phyloP scores from a whole-genome alignment of 2,329 filamentous ascomycete species.

The Microcera coccophila region DNA sequence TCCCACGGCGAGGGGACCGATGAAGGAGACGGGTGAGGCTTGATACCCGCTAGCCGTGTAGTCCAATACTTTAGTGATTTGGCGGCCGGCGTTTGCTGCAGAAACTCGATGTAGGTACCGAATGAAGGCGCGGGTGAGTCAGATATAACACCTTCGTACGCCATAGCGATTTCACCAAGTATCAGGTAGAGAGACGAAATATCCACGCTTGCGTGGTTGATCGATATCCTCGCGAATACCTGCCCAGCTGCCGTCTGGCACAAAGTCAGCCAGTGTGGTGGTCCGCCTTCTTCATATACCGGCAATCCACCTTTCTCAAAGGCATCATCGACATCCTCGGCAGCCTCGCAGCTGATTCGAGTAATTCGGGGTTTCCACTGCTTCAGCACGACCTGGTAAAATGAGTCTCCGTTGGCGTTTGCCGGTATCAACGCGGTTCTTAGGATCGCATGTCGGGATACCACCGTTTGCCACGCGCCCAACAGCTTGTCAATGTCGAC shows the following conservation, averaged over 20 bases:
- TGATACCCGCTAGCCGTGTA: neutral
- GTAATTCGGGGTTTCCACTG: neutral
- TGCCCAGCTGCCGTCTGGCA: neutral
- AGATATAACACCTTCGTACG: slow-evolving; percentile 9
- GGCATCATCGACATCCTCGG: neutral
- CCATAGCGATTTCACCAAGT: slow-evolving; percentile 14
- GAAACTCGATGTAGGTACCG: slow-evolving; percentile 15
- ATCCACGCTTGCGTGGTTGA: slow-evolving; percentile 20
- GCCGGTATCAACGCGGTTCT: slow-evolving; percentile 20
- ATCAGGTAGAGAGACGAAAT: slow-evolving; percentile 19
- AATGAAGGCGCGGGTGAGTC: slow-evolving; percentile 2
- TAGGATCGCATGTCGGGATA: slow-evolving; percentile 19
- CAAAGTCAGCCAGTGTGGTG: slow-evolving; percentile 16
- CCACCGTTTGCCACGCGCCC: slow-evolving; percentile 18
- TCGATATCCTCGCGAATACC: slow-evolving; percentile 12
- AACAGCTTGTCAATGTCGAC: slow-evolving; percentile 9
- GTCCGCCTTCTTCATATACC: neutral
- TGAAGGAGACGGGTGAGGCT: neutral
- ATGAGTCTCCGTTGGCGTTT: slow-evolving; percentile 4
- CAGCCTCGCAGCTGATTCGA: neutral
- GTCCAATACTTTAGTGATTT: slow-evolving; percentile 10
- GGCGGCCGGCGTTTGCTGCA: neutral
- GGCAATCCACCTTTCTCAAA: neutral
- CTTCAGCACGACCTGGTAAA: slow-evolving; percentile 22
- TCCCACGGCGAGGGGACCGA: no score